These are phyloP conservation scores for Celoporthe dispersa DNA, from an alignment of 2,329 filamentous ascomycete species.

Conservation along the genomic window DNA sequence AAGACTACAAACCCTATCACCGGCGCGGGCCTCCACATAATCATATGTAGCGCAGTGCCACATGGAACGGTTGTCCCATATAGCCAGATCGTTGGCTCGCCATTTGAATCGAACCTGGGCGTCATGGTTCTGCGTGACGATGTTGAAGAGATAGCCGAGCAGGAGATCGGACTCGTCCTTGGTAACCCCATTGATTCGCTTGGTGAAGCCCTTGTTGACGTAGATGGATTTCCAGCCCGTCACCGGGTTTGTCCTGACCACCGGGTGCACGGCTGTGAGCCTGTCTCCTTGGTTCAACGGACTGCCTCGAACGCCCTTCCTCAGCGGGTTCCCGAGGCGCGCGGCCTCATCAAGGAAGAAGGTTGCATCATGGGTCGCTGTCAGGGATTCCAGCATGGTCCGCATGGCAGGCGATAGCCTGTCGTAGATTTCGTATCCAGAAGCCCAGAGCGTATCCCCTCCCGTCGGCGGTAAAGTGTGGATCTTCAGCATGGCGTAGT, in stretches of 20 bases:
- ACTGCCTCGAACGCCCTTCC: slow-evolving; percentile 50
- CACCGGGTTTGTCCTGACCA: slow-evolving; percentile 64
- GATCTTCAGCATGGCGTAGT: slow-evolving; percentile 53
- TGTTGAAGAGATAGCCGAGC: slow-evolving; percentile 52
- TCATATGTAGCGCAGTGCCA: slow-evolving; percentile 64
- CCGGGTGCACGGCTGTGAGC: slow-evolving; percentile 55
- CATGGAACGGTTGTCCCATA: slow-evolving; percentile 68
- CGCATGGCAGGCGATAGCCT: slow-evolving; percentile 53
- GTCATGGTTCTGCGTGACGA: slow-evolving; percentile 60
- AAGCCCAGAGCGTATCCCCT: slow-evolving; percentile 54
- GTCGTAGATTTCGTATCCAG: slow-evolving; percentile 59
- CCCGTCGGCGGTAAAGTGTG: slow-evolving; percentile 49
- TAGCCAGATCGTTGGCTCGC: slow-evolving; percentile 58
- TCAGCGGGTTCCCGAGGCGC: slow-evolving; percentile 45
- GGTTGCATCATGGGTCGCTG: slow-evolving; percentile 53
- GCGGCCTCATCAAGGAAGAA: slow-evolving; percentile 56
- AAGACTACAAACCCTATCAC: slow-evolving; percentile 47
- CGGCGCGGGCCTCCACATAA: slow-evolving; percentile 52
- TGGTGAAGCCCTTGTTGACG: slow-evolving; percentile 55
- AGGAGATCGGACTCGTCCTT: slow-evolving; percentile 58
- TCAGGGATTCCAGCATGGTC: slow-evolving; percentile 52
- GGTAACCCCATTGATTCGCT: slow-evolving; percentile 58
- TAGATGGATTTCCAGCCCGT: slow-evolving; percentile 62
- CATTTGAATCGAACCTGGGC: slow-evolving; percentile 59
- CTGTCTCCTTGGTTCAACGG: slow-evolving; percentile 60